phyloP scores from a whole-genome alignment of 2,329 filamentous ascomycete genomes.

The Penicillium expansum region DNA sequence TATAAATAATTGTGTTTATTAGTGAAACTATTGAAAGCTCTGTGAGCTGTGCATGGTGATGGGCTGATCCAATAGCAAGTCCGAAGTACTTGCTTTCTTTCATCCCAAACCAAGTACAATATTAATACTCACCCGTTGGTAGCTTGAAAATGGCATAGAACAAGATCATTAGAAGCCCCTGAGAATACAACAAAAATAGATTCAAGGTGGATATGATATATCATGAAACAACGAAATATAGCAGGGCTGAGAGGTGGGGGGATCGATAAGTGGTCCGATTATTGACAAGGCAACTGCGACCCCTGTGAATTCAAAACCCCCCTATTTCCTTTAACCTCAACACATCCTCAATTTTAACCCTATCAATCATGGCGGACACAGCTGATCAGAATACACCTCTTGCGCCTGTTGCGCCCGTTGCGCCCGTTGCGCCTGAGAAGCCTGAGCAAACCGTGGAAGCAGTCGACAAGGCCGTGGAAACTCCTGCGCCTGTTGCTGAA shows the following conservation, averaged over 20 bases:
- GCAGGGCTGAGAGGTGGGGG: slow-evolving; percentile 18
- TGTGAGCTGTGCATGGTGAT: background rate
- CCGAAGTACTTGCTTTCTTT: background rate
- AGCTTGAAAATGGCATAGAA: background rate
- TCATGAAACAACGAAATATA: slow-evolving; percentile 1
- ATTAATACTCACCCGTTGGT: background rate
- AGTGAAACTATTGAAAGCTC: background rate
- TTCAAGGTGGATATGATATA: background rate
- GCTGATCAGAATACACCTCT: slow-evolving; percentile 14
- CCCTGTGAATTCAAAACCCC: slow-evolving; percentile 14
- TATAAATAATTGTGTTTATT: background rate
- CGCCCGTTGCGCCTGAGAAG: slow-evolving; percentile 14
- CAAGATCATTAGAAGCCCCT: background rate
- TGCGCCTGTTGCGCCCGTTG: background rate
- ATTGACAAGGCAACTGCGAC: slow-evolving; percentile 17
- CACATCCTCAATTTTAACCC: background rate
- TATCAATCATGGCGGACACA: slow-evolving; percentile 22
- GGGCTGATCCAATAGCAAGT: background rate
- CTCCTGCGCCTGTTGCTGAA: slow-evolving; percentile 9
- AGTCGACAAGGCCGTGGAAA: slow-evolving; percentile 14
- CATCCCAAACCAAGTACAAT: background rate
- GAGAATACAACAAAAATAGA: background rate
- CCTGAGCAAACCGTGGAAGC: slow-evolving; percentile 13
- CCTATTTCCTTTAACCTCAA: slow-evolving; percentile 9
- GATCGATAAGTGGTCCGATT: slow-evolving; percentile 18